phyloP scores from a whole-genome alignment of 345 rosid species.

The sweet orange (Citrus sinensis) region DVS_A1.0 CM039167.1:2963501-2964000 shows the following conservation, averaged over 20 bases:
- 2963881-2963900: constrained; percentile 26
- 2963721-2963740: too few species aligned
- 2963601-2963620: too few species aligned
- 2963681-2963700: background rate
- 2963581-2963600: too few species aligned
- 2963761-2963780: background rate
- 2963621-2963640: background rate
- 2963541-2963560: too few species aligned
- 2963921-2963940: constrained; percentile 63
- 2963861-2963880: constrained; percentile 52
- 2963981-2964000: constrained; percentile 51
- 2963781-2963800: background rate
- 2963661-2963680: background rate
- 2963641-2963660: background rate
- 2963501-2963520: too few species aligned
- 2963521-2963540: accelerated
- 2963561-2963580: too few species aligned
- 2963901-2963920: constrained; percentile 65
- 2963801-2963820: too few species aligned
- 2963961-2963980: constrained; percentile 67
- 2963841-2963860: constrained; percentile 23
- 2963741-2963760: background rate
- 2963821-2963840: background rate
- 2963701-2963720: background rate
- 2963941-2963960: constrained; percentile 58